These are phyloP conservation scores for Vachellia pachyceras DNA, from an alignment of 306 rosid genomes.

Conservation along the genomic window DNA sequence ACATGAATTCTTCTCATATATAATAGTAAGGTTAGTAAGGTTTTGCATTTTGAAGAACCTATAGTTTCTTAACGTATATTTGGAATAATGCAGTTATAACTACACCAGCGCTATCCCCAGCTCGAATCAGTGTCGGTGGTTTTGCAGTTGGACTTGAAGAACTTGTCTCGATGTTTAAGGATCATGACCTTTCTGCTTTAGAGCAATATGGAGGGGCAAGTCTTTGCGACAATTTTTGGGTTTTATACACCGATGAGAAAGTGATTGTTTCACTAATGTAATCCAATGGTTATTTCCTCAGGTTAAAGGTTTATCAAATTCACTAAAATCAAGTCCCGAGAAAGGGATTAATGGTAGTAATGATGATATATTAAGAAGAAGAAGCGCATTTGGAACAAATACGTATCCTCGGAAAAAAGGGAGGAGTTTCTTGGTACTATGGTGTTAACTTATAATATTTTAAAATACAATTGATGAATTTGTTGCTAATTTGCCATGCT, in stretches of 20 bases:
- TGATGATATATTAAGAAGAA: conserved; percentile 61
- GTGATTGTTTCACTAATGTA: not conserved
- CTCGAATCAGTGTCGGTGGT: too few relatives aligned
- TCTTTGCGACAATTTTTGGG: conserved; percentile 21
- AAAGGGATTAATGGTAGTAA: conserved; percentile 79
- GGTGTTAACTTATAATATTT: conserved; percentile 2
- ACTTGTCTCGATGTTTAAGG: conserved; percentile 78
- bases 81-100: too few relatives aligned
- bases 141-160: conserved; percentile 67
- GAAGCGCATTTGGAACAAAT: conserved; percentile 82
- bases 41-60: too few relatives aligned
- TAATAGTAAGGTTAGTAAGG: too few relatives aligned
- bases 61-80: too few relatives aligned
- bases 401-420: conserved; percentile 95
- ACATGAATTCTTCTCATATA: too few relatives aligned
- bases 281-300: conserved; percentile 41
- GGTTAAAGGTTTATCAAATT: conserved; percentile 72
- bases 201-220: conserved; percentile 86
- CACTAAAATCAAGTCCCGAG: conserved; percentile 66
- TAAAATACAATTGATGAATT: conserved; percentile 21
- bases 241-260: conserved; percentile 3
- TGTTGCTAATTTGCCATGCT: not conserved
- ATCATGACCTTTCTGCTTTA: conserved; percentile 62
- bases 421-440: conserved; percentile 78
- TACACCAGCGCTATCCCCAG: too few relatives aligned